Conservation (phyloP, 1,139 yeast species). For the Saccharomyces hybrid region DNA sequence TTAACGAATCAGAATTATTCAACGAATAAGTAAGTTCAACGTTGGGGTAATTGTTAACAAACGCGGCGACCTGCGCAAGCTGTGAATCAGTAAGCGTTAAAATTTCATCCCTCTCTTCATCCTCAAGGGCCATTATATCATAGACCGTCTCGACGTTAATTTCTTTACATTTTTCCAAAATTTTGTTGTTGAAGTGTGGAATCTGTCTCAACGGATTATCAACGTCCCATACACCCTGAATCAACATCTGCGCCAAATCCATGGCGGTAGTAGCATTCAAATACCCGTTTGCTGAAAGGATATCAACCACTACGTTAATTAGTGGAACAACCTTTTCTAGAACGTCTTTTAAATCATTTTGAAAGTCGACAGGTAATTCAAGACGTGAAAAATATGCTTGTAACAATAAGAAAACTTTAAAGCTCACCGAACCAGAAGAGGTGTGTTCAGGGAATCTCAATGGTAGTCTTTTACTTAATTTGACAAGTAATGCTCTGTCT, state of each 20-base stretch:
- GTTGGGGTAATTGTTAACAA: slow-evolving; percentile 86
- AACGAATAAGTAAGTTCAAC: slow-evolving; percentile 57
- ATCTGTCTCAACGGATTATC: slow-evolving; percentile 77
- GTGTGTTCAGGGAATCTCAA: slow-evolving; percentile 40
- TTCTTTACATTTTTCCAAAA: slow-evolving; percentile 51
- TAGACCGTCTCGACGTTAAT: slow-evolving; percentile 61
- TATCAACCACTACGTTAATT: slow-evolving; percentile 64
- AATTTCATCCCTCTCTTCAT: slow-evolving; percentile 60
- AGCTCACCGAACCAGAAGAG: slow-evolving; percentile 47
- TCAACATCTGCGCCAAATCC: slow-evolving; percentile 84
- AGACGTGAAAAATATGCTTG: slow-evolving; percentile 78
- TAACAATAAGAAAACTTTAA: slow-evolving; percentile 65
- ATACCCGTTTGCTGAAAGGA: slow-evolving; percentile 72
- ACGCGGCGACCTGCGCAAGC: slow-evolving; percentile 63
- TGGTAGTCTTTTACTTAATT: slow-evolving; percentile 55
- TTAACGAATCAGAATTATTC: slow-evolving; percentile 34
- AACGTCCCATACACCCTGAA: slow-evolving; percentile 80
- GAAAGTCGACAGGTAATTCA: slow-evolving; percentile 51
- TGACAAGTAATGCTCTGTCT: slow-evolving; percentile 45
- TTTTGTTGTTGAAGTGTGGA: slow-evolving; percentile 54
- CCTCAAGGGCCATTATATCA: slow-evolving; percentile 82
- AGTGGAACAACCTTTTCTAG: slow-evolving; percentile 44
- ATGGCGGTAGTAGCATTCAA: slow-evolving; percentile 74
- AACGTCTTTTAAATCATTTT: slow-evolving; percentile 47
- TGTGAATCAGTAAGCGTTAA: slow-evolving; percentile 47